Base-by-base conservation (phyloP, 2,329 filamentous ascomycete species). In the Pseudopithomyces maydicus region DNA sequence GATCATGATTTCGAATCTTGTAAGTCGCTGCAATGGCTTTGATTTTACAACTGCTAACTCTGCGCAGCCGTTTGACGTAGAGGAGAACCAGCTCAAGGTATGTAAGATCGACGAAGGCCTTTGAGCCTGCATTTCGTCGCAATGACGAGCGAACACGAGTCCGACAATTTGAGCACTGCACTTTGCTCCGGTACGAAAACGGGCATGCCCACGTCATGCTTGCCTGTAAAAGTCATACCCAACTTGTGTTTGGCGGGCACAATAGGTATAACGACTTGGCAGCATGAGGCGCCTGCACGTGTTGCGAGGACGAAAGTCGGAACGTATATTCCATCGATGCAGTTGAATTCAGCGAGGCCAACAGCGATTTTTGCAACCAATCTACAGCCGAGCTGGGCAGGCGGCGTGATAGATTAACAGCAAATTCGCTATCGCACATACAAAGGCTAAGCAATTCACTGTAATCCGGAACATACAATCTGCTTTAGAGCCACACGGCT, bases 81-180 rank as follows among this genome's bases (percentile, higher is more conserved):
- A 88, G 81, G 94, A 98, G 86, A 83, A 82, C 82, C 91, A 96
- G 88, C 96, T 99, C 84, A 98, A 99, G 95, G 95, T 99, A 99
- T 96, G 95, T 99, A 92, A 92, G 86, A 71, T 68, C 90, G 84
- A 89, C 67, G 67, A 71, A 67, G 75, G 73, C 74, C 70, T 76
- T 73, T 76, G 70, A 75, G 69, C 77, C 76, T 76, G 67, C 58
- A 65, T 62, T 65, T 68, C 58, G 54, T 71, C 68, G 68, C 65
- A 61, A 54, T 62, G 63, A 64, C 67, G 65, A 69, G 67, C 67
- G 58, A 66, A 60, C 59, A 65, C 70, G 65, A 70, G 66, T 71
- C 68, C 72, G 66, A 70, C 66, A 58, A 67, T 44, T 54, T 63
- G 62, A 66, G 62, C 60, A n/a, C n/a, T n/a, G n/a, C n/a, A n/a